Evolutionary conservation across 768 basidiomycete species (phyloP), one percentile per base, ranked within the genome.

Genomic region (Boletus coccyginus): DNA sequence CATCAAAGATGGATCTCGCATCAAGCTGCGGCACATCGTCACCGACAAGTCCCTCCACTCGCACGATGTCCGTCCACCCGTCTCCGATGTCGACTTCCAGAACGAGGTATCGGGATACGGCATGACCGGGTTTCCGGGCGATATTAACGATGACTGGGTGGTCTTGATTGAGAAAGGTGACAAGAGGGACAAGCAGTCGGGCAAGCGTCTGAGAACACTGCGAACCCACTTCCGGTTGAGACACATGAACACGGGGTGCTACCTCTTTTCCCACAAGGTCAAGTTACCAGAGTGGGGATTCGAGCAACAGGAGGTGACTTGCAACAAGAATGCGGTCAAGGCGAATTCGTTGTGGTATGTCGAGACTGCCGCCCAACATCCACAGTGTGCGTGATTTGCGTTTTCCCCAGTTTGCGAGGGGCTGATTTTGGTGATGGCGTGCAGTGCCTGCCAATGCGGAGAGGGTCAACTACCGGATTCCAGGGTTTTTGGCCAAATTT

Each of bases 291-390:
- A 97, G 6, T 99, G 97, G 97, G 97, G 85, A 0, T 99, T 81
- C 63, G 97, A 98, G 68, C 97, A 99, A 72, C 97, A 99, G 70
- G 97, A 99, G 67, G 97, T 99, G 50, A 98, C 97, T 0, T 99
- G 97, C 73, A 99, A 99, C 75, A 98, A 94, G 80, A 96, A 98
- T 64, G 95, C 97, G 13, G 88, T 88, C 27, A 81, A 76, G 70
- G 81, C 79, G 3, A 98, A 98, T 71, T 94, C 94, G 32, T 68
- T 98, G 57, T 98, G 97, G 97, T 93, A 83, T 64, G 76, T 98
- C 41, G 97, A 99, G 77, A 97, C 94, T 2, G 82, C 90, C 21
- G 53, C 50, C 46, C 77, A 65, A 29, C 94, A 98, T 67, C 78
- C 83, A 0, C 77, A 80, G 48, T 70, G 89, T 95, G 68, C 66